A percentile compares a stretch with the other conserved stretches of the same genome.
Conservation (phyloP, 306 rosid genomes). For the Pyrus communis region DNA sequence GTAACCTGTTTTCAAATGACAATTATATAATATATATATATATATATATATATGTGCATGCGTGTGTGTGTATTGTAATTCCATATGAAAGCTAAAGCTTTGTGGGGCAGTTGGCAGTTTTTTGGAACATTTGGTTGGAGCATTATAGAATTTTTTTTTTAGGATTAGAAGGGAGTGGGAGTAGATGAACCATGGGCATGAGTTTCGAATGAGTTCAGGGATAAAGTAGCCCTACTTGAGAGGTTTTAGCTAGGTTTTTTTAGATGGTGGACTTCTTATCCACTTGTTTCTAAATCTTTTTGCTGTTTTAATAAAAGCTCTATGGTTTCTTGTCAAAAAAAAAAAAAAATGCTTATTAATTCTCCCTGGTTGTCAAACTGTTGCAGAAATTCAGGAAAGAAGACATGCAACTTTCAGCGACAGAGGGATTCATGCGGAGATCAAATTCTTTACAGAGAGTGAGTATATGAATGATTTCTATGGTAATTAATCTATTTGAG, state of each 20-base stretch:
- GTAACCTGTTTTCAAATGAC: not conserved
- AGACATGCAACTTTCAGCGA: slow-evolving; percentile 74
- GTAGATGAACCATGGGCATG: too few relatives aligned
- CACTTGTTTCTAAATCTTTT: not conserved
- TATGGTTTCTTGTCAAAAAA: not conserved
- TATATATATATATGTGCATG: too few relatives aligned
- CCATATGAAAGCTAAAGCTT: too few relatives aligned
- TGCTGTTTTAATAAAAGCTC: not conserved
- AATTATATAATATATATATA: too few relatives aligned
- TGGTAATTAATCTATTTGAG: not conserved
- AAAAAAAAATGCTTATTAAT: slow-evolving; percentile 8
- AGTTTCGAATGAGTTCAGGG: too few relatives aligned
- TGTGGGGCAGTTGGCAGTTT: too few relatives aligned
- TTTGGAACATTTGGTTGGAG: too few relatives aligned
- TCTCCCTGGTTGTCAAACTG: slow-evolving; percentile 9
- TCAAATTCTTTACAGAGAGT: slow-evolving; percentile 83
- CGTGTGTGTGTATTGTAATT: too few relatives aligned
- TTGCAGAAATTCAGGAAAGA: slow-evolving; percentile 89
- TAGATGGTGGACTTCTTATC: not conserved
- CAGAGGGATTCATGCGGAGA: slow-evolving; percentile 89
- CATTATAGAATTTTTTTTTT: too few relatives aligned
- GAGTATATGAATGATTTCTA: slow-evolving; percentile 23
- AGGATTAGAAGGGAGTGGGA: too few relatives aligned
- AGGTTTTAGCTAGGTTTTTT: not conserved
- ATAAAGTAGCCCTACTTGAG: not conserved